Evolutionary conservation across 1,284 basidiomycete genomes (phyloP).

Genomic region (Boletus smithii): DNA sequence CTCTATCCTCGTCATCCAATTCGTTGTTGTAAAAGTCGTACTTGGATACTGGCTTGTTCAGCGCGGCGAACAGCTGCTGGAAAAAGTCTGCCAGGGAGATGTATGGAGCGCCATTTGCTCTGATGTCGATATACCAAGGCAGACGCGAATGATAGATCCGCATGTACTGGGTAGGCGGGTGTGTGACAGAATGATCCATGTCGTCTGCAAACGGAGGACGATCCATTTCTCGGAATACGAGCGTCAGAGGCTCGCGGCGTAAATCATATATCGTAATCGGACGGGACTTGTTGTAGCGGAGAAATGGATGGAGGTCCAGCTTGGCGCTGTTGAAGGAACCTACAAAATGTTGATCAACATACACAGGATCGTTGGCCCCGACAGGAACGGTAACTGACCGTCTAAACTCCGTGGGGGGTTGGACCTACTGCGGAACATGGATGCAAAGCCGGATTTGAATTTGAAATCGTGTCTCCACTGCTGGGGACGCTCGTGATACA

Average conservation of each 20-base stretch:
- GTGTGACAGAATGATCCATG: conserved; percentile 43
- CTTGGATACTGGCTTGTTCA: conserved; percentile 31
- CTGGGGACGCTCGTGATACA: conserved; percentile 25
- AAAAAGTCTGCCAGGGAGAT: conserved; percentile 56
- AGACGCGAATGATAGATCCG: conserved; percentile 48
- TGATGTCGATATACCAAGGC: conserved; percentile 59
- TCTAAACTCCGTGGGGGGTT: conserved; percentile 11
- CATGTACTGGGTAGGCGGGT: conserved; percentile 45
- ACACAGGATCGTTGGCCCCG: not conserved
- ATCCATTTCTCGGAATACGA: conserved; percentile 42
- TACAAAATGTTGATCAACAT: conserved; percentile 4
- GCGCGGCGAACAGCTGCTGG: conserved; percentile 34
- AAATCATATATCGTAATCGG: conserved; percentile 37
- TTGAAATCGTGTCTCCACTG: conserved; percentile 33
- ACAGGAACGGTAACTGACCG: conserved; percentile 15
- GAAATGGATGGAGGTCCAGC: conserved; percentile 25
- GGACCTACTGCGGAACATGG: conserved; percentile 31
- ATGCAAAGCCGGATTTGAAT: conserved; percentile 33
- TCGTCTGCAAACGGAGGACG: conserved; percentile 38
- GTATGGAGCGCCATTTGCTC: conserved; percentile 42
- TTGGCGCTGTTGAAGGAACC: conserved; percentile 28
- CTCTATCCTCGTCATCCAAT: conserved; percentile 37
- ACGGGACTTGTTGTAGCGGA: conserved; percentile 24
- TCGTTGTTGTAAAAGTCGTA: conserved; percentile 41
- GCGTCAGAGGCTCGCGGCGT: conserved; percentile 30